phyloP scores from a whole-genome alignment of 2,329 filamentous ascomycete genomes.

The Aspergillus sp. region DNA sequence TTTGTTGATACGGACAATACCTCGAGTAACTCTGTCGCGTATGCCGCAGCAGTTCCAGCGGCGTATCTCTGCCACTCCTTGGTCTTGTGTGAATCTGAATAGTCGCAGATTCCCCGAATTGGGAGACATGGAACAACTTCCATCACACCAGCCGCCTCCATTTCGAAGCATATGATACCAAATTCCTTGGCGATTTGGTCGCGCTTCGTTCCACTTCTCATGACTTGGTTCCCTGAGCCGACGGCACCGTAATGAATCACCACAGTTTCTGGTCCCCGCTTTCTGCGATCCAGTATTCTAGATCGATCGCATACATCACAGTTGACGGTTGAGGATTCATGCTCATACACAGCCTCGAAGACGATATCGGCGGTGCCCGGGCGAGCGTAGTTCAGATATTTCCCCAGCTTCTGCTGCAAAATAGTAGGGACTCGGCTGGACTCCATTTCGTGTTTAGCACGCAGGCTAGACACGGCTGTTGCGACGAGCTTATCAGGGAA shows the following conservation, averaged over 20 bases:
- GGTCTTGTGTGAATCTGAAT: constrained; percentile 42
- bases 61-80: constrained; percentile 41
- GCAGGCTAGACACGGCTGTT: not conserved
- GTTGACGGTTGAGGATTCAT: too few species aligned
- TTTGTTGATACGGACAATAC: not conserved
- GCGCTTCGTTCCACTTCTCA: constrained; percentile 22
- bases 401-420: not conserved
- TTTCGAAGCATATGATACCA: too few species aligned
- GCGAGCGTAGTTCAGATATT: not conserved
- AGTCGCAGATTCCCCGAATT: constrained; percentile 45
- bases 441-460: not conserved
- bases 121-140: constrained; percentile 34
- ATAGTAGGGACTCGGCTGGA: not conserved
- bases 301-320: too few species aligned
- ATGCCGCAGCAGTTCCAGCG: constrained; percentile 30
- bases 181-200: too few species aligned
- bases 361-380: too few species aligned
- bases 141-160: constrained; percentile 25
- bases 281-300: too few species aligned
- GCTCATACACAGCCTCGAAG: too few species aligned
- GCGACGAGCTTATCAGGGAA: not conserved
- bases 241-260: constrained; percentile 9
- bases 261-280: too few species aligned
- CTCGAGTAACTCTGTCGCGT: not conserved
- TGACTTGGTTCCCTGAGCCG: constrained; percentile 26